Evolutionary conservation across 2,329 filamentous ascomycete genomes (phyloP), one percentile per base, ranked within the genome.

Genomic region (Atkinsonella hypoxylon): DNA sequence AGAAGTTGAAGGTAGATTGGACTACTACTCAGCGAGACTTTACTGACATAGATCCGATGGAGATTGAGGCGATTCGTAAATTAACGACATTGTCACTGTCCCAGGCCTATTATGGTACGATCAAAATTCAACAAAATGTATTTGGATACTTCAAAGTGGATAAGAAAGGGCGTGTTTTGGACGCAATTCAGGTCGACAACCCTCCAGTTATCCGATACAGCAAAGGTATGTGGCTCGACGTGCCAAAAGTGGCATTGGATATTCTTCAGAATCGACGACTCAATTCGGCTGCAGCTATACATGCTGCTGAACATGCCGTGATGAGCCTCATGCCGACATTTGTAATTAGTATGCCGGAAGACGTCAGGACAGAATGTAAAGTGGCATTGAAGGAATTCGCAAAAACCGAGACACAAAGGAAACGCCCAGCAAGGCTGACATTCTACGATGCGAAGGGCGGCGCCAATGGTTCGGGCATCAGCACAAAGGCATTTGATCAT

Each of bases 111-210:
- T 90, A 88, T 62, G 93, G 93, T 36, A 73, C 80, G 0, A 91
- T 98, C 63, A 84, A 85, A 59, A 90, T 97, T 60, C 81, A 85
- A 56, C 85, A 91, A 57, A 84, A 87, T 31, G 89, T 98, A 2
- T 97, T 94, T 64, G 93, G 93, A 2, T 98, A 93, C 71, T 97
- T 96, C 77, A 97, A 97, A 64, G 73, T 96, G n/a, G 90, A 97
- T 67, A 85, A 84, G 62, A 84, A 82, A 57, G 80, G 85, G 1
- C 82, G 88, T 2, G 87, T 97, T 51, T 78, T 97, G 13, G 93
- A 98, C 64, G 91, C 91, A 2, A 85, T 97, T 0, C 81, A 91
- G 53, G 89, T 97, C 20, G 88, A 96, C 64, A 95, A 95, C 58
- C 90, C 91, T 3, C 89, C 93, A 0, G 88, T 97, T 48, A 80